Evolutionary conservation across 176 grass and related monocot species (phyloP), one percentile per base, ranked within the genome.

Genomic region (Bonia amplexicaulis): DNA sequence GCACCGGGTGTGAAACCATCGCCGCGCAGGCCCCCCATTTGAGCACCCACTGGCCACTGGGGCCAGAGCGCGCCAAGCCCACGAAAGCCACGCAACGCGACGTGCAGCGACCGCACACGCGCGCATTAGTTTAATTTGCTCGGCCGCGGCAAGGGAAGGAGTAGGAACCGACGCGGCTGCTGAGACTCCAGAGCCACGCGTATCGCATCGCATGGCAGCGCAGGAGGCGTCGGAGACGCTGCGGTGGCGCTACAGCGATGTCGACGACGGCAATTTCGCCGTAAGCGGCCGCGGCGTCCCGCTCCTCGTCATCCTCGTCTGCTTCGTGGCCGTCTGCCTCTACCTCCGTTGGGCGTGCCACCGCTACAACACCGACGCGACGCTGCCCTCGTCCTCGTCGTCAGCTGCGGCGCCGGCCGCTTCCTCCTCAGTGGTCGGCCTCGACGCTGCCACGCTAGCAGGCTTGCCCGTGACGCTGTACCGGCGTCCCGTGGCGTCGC

Each of bases 311-410:
- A 40, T 82, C 71, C 46, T 88, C 71, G 15, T 88, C 40, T 85
- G 46, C 90, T 82, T 91, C 86, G 59, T 88, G n/a, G 45, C 49
- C 57, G 45, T 91, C 48, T 82, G 72, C 78, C 27, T 91, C 86
- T 85, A 85, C 78, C 82, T 88, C 77, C 85, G 90, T 22, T 79
- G 90, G 86, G 66, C 65, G 48, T 85, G 82, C 82, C 77, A 57
- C 48, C 82, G 62, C 63, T 63, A 80, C 85, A 45, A n/a, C 76
- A 2, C 16, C 59, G 45, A 14, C 62, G 33, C 44, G 23, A 5
- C 54, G 12, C 69, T 39, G 1, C 27, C 31, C 31, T 33, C 31
- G 31, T 33, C 69, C 31, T 23, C 49, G 9, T 83, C 69, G 16
- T 58, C 55, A 26, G 26, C 54, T 2, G 54, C 69, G 58, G 77